Evolutionary conservation across 2,329 filamentous ascomycete species (phyloP), one percentile per base, ranked within the genome.

Genomic region (Aspergillus novoparasiticus): DNA sequence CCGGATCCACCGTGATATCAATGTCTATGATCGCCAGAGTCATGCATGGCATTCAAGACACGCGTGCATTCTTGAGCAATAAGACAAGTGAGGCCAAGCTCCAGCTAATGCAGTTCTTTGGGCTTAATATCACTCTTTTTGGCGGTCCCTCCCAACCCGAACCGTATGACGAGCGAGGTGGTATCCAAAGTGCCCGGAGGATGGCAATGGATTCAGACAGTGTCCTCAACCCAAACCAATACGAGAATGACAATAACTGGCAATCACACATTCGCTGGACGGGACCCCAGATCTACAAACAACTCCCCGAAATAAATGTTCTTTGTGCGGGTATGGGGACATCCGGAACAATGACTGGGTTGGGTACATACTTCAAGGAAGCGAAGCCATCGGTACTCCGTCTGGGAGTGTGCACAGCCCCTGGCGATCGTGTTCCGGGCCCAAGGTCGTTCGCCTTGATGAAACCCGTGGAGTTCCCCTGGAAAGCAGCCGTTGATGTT

Each of bases 1-100:
- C 86, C 1, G 87, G 87, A 0, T 88, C 86, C 1, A 89, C 87
- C 0, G 86, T 88, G 6, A 80, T 88, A 32, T 88, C 86, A 1
- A 83, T 89, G 82, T 82, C 83, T 0, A 79, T 88, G 68, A 79
- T 86, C 11, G 80, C 83, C 0, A 78, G 85, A 19, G 83, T 84
- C 1, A 77, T 84, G 58, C 81, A 86, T 63, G 82, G 80, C 2
- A 75, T 86, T 19, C 70, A 81, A 1, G 84, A 88, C 63, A 82
- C 83, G 0, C 75, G 82, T 14, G 86, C 86, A 0, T 87, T 82
- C 65, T 70, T 88, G 21, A 86, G 82, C 68, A 88, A 88, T 70
- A 88, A 88, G 74, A 87, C 84, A 1, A 83, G 80, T 57, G 68
- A 79, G 4, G 80, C 82, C 3, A 85, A 86, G 66, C 73, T 88